phyloP scores from a whole-genome alignment of 768 basidiomycete species.

The Gymnopilus dilepis region DNA sequence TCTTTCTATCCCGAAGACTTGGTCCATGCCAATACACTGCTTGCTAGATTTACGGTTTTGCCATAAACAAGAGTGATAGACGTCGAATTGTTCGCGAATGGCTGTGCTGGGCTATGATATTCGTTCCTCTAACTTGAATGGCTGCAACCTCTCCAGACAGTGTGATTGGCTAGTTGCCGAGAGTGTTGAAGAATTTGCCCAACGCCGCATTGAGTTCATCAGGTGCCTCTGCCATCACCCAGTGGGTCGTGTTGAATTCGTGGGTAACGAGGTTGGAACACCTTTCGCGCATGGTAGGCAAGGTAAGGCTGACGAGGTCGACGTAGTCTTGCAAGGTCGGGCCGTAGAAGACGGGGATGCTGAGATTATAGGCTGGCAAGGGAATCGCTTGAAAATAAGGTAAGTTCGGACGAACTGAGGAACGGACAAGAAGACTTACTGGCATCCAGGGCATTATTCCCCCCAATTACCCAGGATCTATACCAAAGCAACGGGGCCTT shows the following conservation, averaged over 20 bases:
- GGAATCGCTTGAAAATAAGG: not conserved
- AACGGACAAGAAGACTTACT: not conserved
- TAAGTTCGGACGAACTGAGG: not conserved
- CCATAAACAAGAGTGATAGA: too few relatives aligned
- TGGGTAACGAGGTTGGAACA: not conserved
- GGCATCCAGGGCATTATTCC: not conserved
- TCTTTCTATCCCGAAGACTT: too few relatives aligned
- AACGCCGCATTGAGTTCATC: not conserved
- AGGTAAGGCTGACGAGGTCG: not conserved
- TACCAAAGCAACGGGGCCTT: not conserved
- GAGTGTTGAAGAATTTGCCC: not conserved
- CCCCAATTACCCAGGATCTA: not conserved
- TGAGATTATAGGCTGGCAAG: not conserved
- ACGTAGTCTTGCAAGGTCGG: not conserved
- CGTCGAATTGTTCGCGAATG: too few relatives aligned
- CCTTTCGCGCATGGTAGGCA: not conserved
- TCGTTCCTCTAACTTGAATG: too few relatives aligned
- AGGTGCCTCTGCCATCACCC: not conserved
- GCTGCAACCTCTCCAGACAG: too few relatives aligned
- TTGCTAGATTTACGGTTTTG: too few relatives aligned
- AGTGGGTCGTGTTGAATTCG: not conserved
- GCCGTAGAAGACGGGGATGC: not conserved
- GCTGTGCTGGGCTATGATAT: too few relatives aligned
- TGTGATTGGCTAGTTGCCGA: too few relatives aligned
- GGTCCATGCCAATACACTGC: too few relatives aligned